Evolutionary conservation across 768 basidiomycete genomes (phyloP).

Genomic region (Lactarius trivialis): DNA sequence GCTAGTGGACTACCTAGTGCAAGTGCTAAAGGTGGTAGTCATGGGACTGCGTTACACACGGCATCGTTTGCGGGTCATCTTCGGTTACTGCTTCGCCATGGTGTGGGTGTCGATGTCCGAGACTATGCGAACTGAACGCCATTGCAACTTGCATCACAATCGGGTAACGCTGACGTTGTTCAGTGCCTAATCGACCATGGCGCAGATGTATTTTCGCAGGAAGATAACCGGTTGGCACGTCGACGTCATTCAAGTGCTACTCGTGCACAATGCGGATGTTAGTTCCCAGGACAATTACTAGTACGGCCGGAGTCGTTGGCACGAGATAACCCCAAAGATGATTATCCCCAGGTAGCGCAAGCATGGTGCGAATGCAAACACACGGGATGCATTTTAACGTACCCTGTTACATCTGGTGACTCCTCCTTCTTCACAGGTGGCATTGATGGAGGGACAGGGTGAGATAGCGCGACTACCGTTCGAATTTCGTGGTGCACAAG

Average conservation of each 20-base stretch:
- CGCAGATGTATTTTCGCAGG: neutral
- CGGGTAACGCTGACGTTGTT: neutral
- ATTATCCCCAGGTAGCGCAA: neutral
- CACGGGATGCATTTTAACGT: neutral
- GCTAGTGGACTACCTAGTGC: neutral
- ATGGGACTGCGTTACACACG: neutral
- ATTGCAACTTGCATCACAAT: neutral
- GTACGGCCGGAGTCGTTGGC: neutral
- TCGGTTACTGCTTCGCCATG: neutral
- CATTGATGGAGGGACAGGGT: neutral
- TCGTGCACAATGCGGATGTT: neutral
- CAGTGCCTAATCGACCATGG: neutral
- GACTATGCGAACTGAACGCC: neutral
- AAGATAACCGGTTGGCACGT: neutral
- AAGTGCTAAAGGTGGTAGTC: neutral
- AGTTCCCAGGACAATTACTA: neutral
- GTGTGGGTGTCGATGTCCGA: neutral
- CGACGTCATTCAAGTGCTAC: neutral
- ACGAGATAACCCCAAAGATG: neutral
- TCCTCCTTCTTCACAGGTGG: neutral
- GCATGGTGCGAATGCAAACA: neutral
- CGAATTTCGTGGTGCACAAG: neutral
- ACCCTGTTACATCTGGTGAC: neutral
- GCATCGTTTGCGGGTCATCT: neutral
- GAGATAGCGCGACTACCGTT: neutral